Base-by-base conservation (phyloP, 768 basidiomycete genomes). In the Pleurotus ostreatus region DNA sequence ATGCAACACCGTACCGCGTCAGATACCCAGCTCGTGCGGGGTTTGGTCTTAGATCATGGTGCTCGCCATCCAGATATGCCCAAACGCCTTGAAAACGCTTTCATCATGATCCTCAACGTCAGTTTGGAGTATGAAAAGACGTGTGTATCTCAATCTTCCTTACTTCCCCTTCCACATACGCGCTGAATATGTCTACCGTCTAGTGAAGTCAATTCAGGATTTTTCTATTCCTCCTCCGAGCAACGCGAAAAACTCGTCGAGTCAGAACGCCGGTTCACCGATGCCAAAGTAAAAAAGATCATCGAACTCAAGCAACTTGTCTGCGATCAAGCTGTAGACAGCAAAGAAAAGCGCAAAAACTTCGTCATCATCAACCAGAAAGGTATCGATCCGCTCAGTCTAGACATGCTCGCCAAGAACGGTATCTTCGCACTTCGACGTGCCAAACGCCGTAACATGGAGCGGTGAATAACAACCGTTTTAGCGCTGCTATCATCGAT, bases 111-210 rank as follows among this genome's bases (percentile, higher is more conserved):
- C 26, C 77, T 99, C 65, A 99, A 99, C 71, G 97, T 98, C 68
- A 94, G 92, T 62, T 77, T 99, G 60, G 97, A 99, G 70, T 99
- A 99, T 70, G 97, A 99, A 72, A 99, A 99, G 77, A 99, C 97
- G 96, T 97, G 68, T 64, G 93, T 81, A 23, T 26, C 43, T 15
- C 23, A n/a, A 60, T 25, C 48, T 11, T 37, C 22, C 45, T 53
- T 59, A 61, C 57, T 61, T 49, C 66, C 55, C 57, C 55, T 55
- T 57, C 30, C 60, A 11, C 30, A 34, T 11, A 34, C 11, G 11
- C 30, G 9, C 30, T 34, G 30, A 34, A 34, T 34, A 34, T 34
- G 8, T 11, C 11, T 9, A 11, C 30, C 11, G 11, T 58, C 48
- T 64, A 98, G 95, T 61, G 97, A 99, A 81, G 94, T 99, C 67